phyloP scores from a whole-genome alignment of 2,329 filamentous ascomycete genomes.

The Furcasterigmium sp. region DNA sequence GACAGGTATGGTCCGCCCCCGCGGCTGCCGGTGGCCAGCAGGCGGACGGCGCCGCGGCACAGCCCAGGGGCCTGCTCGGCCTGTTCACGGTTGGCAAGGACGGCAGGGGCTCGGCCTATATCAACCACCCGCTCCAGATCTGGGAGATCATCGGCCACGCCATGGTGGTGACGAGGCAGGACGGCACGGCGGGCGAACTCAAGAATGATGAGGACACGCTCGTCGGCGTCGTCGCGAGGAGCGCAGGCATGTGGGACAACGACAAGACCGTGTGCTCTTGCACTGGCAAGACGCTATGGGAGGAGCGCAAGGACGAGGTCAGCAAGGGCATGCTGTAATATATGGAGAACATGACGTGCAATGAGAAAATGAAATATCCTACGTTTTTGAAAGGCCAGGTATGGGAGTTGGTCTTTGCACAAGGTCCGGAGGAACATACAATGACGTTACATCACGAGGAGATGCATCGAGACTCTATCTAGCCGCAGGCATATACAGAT shows the following conservation, averaged over 20 bases:
- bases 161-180: slow-evolving; percentile 72
- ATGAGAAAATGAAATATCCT: too few species aligned
- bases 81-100: slow-evolving; percentile 68
- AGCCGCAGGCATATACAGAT: too few species aligned
- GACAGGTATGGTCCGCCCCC: slow-evolving; percentile 69
- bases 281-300: slow-evolving; percentile 96
- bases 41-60: slow-evolving; percentile 32
- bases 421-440: too few species aligned
- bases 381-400: too few species aligned
- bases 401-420: too few species aligned
- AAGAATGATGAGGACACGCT: slow-evolving; percentile 79
- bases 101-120: slow-evolving; percentile 73
- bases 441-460: too few species aligned
- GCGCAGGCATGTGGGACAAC: slow-evolving; percentile 98
- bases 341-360: too few species aligned
- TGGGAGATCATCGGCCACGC: slow-evolving; percentile 96
- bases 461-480: too few species aligned
- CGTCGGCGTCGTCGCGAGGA: slow-evolving; percentile 89
- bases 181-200: slow-evolving; percentile 50
- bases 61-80: slow-evolving; percentile 57
- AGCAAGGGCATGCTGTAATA: slow-evolving; percentile 81
- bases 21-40: not conserved
- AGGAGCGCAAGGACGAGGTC: slow-evolving; percentile 88
- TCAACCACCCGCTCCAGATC: slow-evolving; percentile 78
- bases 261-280: slow-evolving; percentile 98